phyloP scores from a whole-genome alignment of 2,329 filamentous ascomycete species.

The Fusarium sp. region DNA sequence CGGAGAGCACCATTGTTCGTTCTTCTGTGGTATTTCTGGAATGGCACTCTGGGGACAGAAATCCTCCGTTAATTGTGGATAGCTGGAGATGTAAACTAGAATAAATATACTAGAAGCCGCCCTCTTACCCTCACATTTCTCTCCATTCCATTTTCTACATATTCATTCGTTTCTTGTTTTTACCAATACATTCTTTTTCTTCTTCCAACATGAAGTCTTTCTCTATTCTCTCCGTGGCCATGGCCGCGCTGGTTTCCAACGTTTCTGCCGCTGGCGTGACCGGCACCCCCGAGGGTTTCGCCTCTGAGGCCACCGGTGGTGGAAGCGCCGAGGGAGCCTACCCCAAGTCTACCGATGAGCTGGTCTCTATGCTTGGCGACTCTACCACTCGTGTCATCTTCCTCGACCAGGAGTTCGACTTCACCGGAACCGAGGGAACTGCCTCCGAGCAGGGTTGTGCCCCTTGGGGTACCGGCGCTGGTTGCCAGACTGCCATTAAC shows the following conservation, averaged over 20 bases:
- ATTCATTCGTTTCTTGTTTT: constrained; percentile 11
- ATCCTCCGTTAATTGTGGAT: not conserved
- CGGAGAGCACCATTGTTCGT: constrained; percentile 6
- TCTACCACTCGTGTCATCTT: constrained; percentile 68
- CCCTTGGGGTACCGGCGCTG: constrained; percentile 67
- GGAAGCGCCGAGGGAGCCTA: constrained; percentile 71
- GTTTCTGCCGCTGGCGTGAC: constrained; percentile 43
- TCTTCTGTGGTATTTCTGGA: constrained; percentile 1
- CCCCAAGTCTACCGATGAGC: constrained; percentile 67
- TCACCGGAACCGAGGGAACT: constrained; percentile 67
- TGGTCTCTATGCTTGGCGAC: constrained; percentile 71
- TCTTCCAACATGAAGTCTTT: constrained; percentile 35
- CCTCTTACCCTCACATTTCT: not conserved
- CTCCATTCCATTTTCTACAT: not conserved
- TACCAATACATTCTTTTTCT: constrained; percentile 9
- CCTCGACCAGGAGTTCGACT: constrained; percentile 68
- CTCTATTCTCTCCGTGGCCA: constrained; percentile 34
- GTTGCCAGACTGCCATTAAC: constrained; percentile 72
- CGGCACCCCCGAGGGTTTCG: constrained; percentile 59
- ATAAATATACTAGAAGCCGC: constrained; percentile 20
- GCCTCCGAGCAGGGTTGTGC: constrained; percentile 67
- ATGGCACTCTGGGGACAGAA: not conserved
- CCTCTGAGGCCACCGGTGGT: constrained; percentile 71
- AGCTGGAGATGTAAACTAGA: not conserved
- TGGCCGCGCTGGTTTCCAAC: constrained; percentile 34